These are phyloP conservation scores for Ambrosiella xylebori DNA, from an alignment of 2,329 filamentous ascomycete genomes.

Conservation along the genomic window DNA sequence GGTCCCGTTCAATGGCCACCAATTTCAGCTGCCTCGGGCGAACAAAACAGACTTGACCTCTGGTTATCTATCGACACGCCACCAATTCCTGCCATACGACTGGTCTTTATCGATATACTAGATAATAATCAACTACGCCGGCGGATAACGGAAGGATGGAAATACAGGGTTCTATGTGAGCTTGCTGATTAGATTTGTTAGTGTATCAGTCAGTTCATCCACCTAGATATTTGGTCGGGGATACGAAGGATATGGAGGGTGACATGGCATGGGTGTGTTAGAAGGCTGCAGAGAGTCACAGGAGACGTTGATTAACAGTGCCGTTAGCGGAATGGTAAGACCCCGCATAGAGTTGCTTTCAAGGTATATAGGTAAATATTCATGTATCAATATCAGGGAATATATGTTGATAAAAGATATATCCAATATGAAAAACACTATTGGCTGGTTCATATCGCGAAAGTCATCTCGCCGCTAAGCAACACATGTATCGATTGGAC, in stretches of 20 bases:
- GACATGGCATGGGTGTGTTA: not conserved
- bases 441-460: not conserved
- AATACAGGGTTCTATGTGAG: not conserved
- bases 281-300: too few species aligned
- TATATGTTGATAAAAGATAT: not conserved
- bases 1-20: too few species aligned
- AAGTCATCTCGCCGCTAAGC: not conserved
- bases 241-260: not conserved
- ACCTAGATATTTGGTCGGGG: not conserved
- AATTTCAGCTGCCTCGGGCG: not conserved
- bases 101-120: not conserved
- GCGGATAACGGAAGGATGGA: not conserved
- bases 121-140: not conserved
- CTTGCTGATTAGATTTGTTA: not conserved
- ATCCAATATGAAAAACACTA: not conserved
- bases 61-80: not conserved
- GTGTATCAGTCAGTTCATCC: not conserved
- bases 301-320: too few species aligned
- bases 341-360: too few species aligned
- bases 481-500: not conserved
- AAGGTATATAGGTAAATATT: not conserved
- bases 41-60: not conserved
- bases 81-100: not conserved
- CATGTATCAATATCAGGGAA: not conserved
- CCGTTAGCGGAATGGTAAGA: too few species aligned